A percentile compares a stretch with the other conserved stretches of the same genome.
phyloP scores from a whole-genome alignment of 176 grass and related monocot species.

The Raddia distichophylla region DNA sequence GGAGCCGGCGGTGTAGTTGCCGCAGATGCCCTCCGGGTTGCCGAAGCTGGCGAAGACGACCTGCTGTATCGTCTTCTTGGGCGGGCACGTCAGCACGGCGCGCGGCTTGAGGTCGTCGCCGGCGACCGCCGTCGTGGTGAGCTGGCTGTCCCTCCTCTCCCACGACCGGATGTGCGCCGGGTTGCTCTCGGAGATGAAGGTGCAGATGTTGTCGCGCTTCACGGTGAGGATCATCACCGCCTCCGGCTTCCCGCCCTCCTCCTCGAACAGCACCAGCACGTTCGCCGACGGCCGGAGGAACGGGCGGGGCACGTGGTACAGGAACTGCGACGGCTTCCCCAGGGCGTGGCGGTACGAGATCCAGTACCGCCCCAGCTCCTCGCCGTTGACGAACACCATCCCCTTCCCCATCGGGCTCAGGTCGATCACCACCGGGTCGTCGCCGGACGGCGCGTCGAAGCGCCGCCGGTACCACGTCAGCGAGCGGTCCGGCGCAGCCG shows the following conservation, averaged over 20 bases:
- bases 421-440: constrained; percentile 66
- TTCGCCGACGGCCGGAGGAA: constrained; percentile 65
- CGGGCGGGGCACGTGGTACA: constrained; percentile 69
- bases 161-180: constrained; percentile 61
- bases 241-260: constrained; percentile 61
- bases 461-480: constrained; percentile 76
- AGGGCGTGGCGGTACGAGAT: constrained; percentile 70
- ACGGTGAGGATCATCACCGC: constrained; percentile 76
- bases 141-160: constrained; percentile 54
- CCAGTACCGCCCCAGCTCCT: constrained; percentile 79
- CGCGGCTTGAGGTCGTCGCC: constrained; percentile 43
- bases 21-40: constrained; percentile 74
- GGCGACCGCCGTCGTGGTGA: constrained; percentile 9
- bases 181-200: constrained; percentile 68
- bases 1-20: constrained; percentile 75
- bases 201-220: constrained; percentile 94
- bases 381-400: constrained; percentile 63
- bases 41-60: constrained; percentile 88
- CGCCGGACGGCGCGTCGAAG: constrained; percentile 68
- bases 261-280: constrained; percentile 74
- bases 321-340: constrained; percentile 68
- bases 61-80: constrained; percentile 70
- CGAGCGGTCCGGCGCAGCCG: constrained; percentile 29
- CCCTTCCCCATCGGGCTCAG: constrained; percentile 80
- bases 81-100: constrained; percentile 51